Base-by-base conservation (phyloP, 345 rosid species). In the Boechera retrofracta region DNA sequence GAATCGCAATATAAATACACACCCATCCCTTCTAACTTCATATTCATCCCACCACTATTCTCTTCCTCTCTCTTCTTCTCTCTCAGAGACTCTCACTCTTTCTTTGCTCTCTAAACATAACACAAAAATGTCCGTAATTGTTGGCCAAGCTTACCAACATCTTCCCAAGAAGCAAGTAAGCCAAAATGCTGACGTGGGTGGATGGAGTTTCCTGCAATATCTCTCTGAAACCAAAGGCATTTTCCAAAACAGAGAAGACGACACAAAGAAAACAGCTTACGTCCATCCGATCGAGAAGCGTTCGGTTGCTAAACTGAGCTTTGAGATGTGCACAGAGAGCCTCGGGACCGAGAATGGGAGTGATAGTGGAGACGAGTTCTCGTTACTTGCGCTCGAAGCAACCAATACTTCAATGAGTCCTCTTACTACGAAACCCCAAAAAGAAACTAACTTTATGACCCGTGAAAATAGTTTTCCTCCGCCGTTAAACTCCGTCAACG, bases 251-350 rank as follows among this genome's bases (percentile, higher is more conserved):
- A 53, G 42, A 60, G 49, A 69, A 67, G 71, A 72, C 38, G 35
- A 47, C 16, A 71, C 75, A 65, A 36, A 65, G 6, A 72, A 68
- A 10, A 64, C 75, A 41, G 71, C 64, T 38, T 89, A 89, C 71
- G 85, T 91, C 21, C 89, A 87, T 54, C 96, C 93, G 2, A 80
- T 74, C 3, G 76, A 71, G 12, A 85, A 88, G 81, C 86, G 86
- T 53, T 81, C 88, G 1, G 42, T 80, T 12, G 75, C 87, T 10
- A 69, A 18, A 47, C 86, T 94, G 2, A 89, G 97, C 82, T 83
- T 92, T 8, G 89, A 88, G 78, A 86, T 90, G 87, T 94, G 98
- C 82, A 94, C 98, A 15, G 98, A 94, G 80, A 88, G 84, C 44
- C 79, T 94, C 1, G 97, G 97, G 5, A 86, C 87, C 49, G 98